These are phyloP conservation scores for Conticribra weissflogii DNA, from an alignment of 108 stramenopile species.

Conservation along the genomic window DNA sequence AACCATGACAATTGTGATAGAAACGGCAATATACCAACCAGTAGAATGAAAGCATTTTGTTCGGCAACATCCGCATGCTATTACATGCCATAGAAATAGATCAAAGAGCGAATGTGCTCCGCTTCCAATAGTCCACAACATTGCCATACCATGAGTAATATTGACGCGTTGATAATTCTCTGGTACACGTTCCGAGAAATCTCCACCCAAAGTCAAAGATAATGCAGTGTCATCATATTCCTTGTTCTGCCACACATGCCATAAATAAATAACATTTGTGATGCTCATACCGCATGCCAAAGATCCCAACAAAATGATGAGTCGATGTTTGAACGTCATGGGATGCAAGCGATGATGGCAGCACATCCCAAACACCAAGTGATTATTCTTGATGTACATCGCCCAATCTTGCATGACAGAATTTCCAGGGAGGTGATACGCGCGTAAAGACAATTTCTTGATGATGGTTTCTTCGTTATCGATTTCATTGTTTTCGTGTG, in stretches of 20 bases:
- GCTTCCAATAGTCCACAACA: constrained; percentile 42
- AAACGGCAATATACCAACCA: constrained; percentile 40
- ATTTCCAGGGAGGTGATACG: constrained; percentile 46
- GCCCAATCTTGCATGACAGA: constrained; percentile 31
- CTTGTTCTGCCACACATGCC: constrained; percentile 23
- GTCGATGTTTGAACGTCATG: constrained; percentile 26
- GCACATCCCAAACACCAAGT: constrained; percentile 37
- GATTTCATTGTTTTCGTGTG: background rate
- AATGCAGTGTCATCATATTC: constrained; percentile 29
- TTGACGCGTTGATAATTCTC: constrained; percentile 1
- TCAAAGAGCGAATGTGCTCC: constrained; percentile 38
- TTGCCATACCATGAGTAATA: constrained; percentile 31
- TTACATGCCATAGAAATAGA: constrained; percentile 43
- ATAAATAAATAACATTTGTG: constrained; percentile 41
- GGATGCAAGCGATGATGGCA: constrained; percentile 40
- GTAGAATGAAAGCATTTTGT: background rate
- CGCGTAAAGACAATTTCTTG: constrained; percentile 22
- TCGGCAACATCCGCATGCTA: constrained; percentile 35
- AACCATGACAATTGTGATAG: constrained; percentile 23
- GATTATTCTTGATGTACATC: constrained; percentile 41
- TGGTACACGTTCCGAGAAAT: constrained; percentile 9
- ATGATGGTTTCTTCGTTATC: constrained; percentile 32
- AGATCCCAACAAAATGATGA: constrained; percentile 36
- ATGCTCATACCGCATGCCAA: constrained; percentile 40
- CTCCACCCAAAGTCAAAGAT: constrained; percentile 21